Evolutionary conservation across 352 stramenopile genomes (phyloP), one percentile per base, ranked within the genome.

Genomic region (Pythium oligandrum): DNA sequence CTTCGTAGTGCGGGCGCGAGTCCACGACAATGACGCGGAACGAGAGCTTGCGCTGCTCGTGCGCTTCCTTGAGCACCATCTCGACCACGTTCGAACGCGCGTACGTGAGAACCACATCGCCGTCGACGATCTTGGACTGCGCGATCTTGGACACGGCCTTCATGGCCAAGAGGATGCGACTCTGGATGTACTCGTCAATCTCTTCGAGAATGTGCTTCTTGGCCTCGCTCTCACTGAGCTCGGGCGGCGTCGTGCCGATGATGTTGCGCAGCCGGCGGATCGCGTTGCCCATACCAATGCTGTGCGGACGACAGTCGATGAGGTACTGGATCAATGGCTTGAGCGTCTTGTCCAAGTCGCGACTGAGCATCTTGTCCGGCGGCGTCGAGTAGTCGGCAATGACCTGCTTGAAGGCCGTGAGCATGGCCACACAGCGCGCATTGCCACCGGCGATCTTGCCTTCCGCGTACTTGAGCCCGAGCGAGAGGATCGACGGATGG

Each of bases 81-180:
- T 96, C 83, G 43, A 98, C 84, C n/a, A 95, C 80, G 54, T 96
- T 94, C n/a, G 83, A 95, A 34, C 87, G 83, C 4, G 86, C 93
- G 75, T 97, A 98, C 4, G 94, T 98, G 12, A 99, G 69, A 51
- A 99, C 86, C 26, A 98, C 91, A 68, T 99, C 95, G 31, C 92
- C 70, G 36, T 96, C 71, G 26, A 73, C 65, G 52, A 98, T 96
- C 68, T 97, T 97, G 40, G 63, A 83, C 59, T 80, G 66, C 4
- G 86, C 87, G 56, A 93, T 76, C 61, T 96, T 86, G 2, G 79
- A 83, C 56, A 98, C 96, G 4, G 87, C 91, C 39, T 83, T 82
- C 45, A 91, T 86, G 5, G 96, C 91, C 66, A 97, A 81, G 34
- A 98, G 59, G 51, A 99, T 95, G 47, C 94, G 85, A 64, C 95